Base-by-base conservation (phyloP, 2,329 filamentous ascomycete species). In the Pestalotiopsis sp. region DNA sequence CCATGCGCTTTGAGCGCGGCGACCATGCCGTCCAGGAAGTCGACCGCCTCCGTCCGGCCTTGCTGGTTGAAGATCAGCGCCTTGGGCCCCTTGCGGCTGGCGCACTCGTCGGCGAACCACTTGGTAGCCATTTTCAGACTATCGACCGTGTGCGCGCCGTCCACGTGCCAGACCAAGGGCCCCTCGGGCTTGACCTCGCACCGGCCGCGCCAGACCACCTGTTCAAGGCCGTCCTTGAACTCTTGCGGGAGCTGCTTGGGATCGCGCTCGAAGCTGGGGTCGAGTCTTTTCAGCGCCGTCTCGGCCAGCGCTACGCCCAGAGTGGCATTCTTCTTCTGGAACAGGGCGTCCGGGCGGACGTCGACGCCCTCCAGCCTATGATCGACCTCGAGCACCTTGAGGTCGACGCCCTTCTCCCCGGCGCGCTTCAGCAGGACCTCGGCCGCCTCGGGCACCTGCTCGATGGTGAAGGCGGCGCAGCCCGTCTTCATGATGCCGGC, bases 121-220 rank as follows among this genome's bases (percentile, higher is more conserved):
- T 88, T 87, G 0, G 91, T 91, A 4, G 94, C 93, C 71, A 93
- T 87, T 70, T 91, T 88, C 66, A 99, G 91, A 76, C 94, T 98
- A 76, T 98, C 95, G 3, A 92, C 85, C 0, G 95, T 99, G 79
- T 99, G 96, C 2, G 94, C 96, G 9, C 96, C 94, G 76, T 99
- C 96, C 22, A 99, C 88, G 75, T 94, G 92, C 94, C 95, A 99
- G 17, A 84, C 85, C 4, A 97, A 82, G 2, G 75, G 75, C 2
- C 82, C 83, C 69, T 89, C 86, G 3, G 79, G 72, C 73, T 86
- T 88, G 55, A 85, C 81, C 71, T 91, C 88, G 75, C 94, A 98
- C 59, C 96, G 87, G 3, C 95, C 96, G 55, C 94, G 87, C 82
- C 94, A 92, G 2, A 89, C 87, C 2, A 94, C 91, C 72, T 88